These are phyloP conservation scores for Eurotiales sp. DNA, from an alignment of 2,329 filamentous ascomycete species.

Conservation along the genomic window DNA sequence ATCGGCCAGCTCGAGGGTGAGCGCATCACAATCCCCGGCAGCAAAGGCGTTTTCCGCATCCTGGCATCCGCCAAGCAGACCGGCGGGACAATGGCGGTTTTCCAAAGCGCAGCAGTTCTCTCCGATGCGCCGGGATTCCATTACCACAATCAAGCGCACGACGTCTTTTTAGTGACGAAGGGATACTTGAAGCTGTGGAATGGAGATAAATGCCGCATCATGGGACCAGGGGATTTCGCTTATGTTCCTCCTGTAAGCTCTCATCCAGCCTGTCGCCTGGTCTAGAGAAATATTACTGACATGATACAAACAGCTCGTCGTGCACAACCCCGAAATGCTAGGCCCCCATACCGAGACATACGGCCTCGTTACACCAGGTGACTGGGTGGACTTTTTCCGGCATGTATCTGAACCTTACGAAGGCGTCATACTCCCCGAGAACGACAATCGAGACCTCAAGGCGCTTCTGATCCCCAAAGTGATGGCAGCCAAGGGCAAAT, in stretches of 20 bases:
- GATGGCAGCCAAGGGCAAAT: conserved; percentile 53
- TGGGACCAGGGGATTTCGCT: conserved; percentile 56
- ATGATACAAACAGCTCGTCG: conserved; percentile 22
- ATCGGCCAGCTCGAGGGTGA: conserved; percentile 51
- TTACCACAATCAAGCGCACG: conserved; percentile 55
- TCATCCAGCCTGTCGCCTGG: neutral
- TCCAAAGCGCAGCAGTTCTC: conserved; percentile 46
- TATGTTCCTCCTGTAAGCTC: conserved; percentile 52
- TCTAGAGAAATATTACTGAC: conserved; percentile 26
- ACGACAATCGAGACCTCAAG: conserved; percentile 51
- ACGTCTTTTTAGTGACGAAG: conserved; percentile 56
- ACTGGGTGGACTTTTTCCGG: conserved; percentile 60
- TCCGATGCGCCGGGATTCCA: conserved; percentile 46
- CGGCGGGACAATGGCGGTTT: conserved; percentile 49
- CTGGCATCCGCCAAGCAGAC: conserved; percentile 52
- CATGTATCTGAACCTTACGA: conserved; percentile 53
- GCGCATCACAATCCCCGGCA: conserved; percentile 50
- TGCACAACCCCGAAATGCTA: conserved; percentile 55
- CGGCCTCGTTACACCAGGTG: conserved; percentile 54
- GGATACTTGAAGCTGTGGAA: conserved; percentile 56
- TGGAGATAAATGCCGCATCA: conserved; percentile 52
- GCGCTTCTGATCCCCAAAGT: conserved; percentile 53
- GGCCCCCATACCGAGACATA: conserved; percentile 54
- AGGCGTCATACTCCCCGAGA: conserved; percentile 50
- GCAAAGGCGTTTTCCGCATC: conserved; percentile 51